Percentiles rank a stretch among this genome's conserved stretches.
Conservation (phyloP, 768 basidiomycete genomes). For the Galerina marginata region DNA sequence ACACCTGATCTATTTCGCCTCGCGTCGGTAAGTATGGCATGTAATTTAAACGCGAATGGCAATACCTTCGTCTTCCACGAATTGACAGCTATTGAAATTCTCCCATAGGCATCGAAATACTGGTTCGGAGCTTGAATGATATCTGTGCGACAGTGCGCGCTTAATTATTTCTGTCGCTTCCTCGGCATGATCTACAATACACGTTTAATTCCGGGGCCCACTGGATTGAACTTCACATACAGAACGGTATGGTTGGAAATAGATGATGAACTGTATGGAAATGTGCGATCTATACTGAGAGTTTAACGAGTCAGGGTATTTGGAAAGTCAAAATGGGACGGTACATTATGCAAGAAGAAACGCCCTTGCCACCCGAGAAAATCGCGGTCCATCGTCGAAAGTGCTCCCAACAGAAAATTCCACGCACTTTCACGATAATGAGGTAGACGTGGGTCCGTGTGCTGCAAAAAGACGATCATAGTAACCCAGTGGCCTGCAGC, state of each 20-base stretch:
- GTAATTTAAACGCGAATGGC: too few species aligned
- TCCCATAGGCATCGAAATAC: conserved; percentile 53
- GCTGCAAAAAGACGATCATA: conserved; percentile 62
- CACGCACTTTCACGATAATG: conserved; percentile 56
- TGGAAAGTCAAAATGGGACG: conserved; percentile 38
- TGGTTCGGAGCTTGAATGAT: conserved; percentile 8
- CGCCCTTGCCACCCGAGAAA: conserved; percentile 61
- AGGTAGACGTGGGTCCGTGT: conserved; percentile 59
- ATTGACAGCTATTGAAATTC: conserved; percentile 55
- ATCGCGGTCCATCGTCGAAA: conserved; percentile 59
- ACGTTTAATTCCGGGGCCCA: conserved; percentile 49
- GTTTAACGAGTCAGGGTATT: conserved; percentile 38
- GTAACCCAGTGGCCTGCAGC: conserved; percentile 27
- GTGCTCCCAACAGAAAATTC: conserved; percentile 58
- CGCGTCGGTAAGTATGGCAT: too few species aligned
- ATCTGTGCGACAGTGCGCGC: conserved; percentile 6
- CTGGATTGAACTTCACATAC: conserved; percentile 51
- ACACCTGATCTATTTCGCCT: too few species aligned
- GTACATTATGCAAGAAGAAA: conserved; percentile 60
- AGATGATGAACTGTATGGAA: conserved; percentile 30
- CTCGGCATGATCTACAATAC: conserved; percentile 47
- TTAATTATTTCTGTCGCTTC: conserved; percentile 56
- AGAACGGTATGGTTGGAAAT: conserved; percentile 54
- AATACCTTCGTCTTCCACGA: conserved; percentile 57
- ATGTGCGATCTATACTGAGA: not conserved